Base-by-base conservation (phyloP, 2,329 filamentous ascomycete species). In the Pseudocercospora crystallina region DNA sequence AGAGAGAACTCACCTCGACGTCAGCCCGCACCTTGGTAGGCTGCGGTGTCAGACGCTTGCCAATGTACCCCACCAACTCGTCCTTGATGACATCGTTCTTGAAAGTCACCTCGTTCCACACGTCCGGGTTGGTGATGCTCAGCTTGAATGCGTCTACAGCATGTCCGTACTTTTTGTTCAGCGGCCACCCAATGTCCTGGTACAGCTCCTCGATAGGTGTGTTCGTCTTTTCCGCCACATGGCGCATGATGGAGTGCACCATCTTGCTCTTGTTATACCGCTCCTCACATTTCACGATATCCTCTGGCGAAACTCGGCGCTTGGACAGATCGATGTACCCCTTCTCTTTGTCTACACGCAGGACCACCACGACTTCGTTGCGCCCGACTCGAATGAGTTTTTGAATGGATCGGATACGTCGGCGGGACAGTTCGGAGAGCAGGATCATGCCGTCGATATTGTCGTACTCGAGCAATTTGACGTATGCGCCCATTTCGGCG, bases 371-470 rank as follows among this genome's bases (percentile, higher is more conserved):
- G 49, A 99, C 94, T 74, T 99, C 94, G 69, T 99, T 99, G 65
- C 95, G 87, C 51, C 95, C 95, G 57, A 99, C 94, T 61, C 94
- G 86, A 67, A 99, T 99, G 62, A 99, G 86, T 78, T 99, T 99
- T 76, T 99, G 95, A 67, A 99, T 99, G 81, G 85, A 90, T 79
- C 94, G 81, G 69, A 99, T 99, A 86, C 94, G 94, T 83, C 94
- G 84, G 80, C 94, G 85, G 53, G 95, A 99, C 59, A 99, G 83
- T 76, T 99, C 94, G 66, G 90, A 96, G 61, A 99, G 89, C 62
- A 99, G 80, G 68, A 99, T 99, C 95, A 99, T 99, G 83, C 94
- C 94, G 72, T 99, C 95, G 68, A 99, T 99, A 78, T 97, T 96
- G 76, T 99, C 94, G 77, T 99, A 99, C 78, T 99, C 94, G 65